Evolutionary conservation across 371 early-diverging fungal genomes (phyloP), one percentile per base, ranked within the genome.

Genomic region (Mortierella polycephala): DNA sequence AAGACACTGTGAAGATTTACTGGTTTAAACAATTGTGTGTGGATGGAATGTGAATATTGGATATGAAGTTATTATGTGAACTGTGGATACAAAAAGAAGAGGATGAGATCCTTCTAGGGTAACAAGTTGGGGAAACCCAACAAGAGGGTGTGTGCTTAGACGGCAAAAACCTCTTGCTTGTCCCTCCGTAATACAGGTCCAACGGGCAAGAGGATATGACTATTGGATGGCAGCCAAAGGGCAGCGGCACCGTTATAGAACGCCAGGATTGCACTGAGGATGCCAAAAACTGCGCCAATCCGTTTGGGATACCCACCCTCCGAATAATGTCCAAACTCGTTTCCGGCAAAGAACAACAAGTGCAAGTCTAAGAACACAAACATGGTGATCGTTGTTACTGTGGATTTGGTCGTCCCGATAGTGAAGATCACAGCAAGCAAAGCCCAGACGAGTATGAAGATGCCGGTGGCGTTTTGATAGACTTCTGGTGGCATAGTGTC

Each of bases 161-260:
- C 67, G 5, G 9, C 5, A 50, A 56, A 62, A 11, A 12, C 54
- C n/a, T 58, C 62, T 21, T 62, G 13, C 47, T 64, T 61, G 12
- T 40, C 49, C 39, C 37, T 52, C 53, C 56, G 40, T 10, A 41
- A 30, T 9, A 71, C 39, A 40, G 62, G 67, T 13, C 76, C 76
- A 9, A 75, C 76, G 3, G 76, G 76, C 12, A 75, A 47, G 9
- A 66, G 44, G 39, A 75, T 60, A 53, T 75, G 76, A 37, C 63
- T 59, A 47, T 75, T 75, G 39, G 76, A 71, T 0, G 76, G 67
- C 49, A 74, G 42, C 71, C 70, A 81, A 5, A 81, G 47, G 11
- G 71, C 75, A 0, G 81, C 81, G 5, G 81, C 71, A 12, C 75
- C 81, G 20, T 81, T 81, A 40, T 64, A 81, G 42, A 74, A 75